A percentile compares a stretch with the other conserved stretches of the same genome.
phyloP scores from a whole-genome alignment of 2,329 filamentous ascomycete genomes.

The Zasmidium citrigriseum region DNA sequence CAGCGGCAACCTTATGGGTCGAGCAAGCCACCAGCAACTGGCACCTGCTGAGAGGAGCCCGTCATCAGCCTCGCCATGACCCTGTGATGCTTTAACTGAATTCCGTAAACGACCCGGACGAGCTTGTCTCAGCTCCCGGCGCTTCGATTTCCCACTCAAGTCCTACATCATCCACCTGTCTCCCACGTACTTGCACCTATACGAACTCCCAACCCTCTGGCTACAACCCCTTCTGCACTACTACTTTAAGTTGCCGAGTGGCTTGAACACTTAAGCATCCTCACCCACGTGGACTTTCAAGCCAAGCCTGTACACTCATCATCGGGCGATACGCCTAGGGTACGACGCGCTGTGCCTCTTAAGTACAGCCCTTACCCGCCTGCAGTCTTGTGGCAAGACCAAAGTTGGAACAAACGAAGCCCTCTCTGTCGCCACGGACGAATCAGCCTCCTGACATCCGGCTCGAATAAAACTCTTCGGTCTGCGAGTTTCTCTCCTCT shows the following conservation, averaged over 20 bases:
- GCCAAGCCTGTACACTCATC: constrained; percentile 9
- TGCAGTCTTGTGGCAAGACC: background rate
- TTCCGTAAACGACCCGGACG: constrained; percentile 10
- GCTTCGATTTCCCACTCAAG: background rate
- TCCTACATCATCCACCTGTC: constrained; percentile 1
- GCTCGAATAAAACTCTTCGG: constrained; percentile 1
- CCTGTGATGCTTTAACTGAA: constrained; percentile 3
- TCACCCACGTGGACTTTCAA: constrained; percentile 19
- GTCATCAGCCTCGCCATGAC: constrained; percentile 7
- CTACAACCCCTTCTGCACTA: background rate
- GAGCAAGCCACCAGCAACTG: constrained; percentile 1
- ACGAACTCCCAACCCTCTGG: background rate
- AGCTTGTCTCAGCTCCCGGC: constrained; percentile 22
- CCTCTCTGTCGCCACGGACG: background rate
- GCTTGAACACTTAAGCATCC: constrained; percentile 7
- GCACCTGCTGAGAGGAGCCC: background rate
- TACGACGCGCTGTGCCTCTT: background rate
- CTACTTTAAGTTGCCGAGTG: background rate
- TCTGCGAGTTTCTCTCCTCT: background rate
- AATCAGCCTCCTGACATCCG: background rate
- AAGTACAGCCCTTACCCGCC: background rate
- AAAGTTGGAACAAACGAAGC: background rate
- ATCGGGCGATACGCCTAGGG: constrained; percentile 15
- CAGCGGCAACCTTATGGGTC: constrained; percentile 12
- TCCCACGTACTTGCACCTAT: background rate